A percentile compares a stretch with the other conserved stretches of the same genome.
phyloP scores from a whole-genome alignment of 169 alveolate species.

The Nephromyces sp. region DNA sequence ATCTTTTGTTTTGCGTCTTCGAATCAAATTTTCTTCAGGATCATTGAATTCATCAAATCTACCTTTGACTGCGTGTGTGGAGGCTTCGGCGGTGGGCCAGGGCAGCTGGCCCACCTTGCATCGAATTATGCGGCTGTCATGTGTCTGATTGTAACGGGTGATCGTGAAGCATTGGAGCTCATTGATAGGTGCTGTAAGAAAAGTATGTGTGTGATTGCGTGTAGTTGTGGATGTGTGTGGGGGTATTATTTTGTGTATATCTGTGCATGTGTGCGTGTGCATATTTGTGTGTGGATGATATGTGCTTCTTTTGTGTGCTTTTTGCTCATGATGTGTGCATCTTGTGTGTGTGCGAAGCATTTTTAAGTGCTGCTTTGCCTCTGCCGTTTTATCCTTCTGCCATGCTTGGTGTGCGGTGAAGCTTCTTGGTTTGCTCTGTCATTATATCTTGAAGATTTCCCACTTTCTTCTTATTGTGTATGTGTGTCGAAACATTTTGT shows the following conservation, averaged over 20 bases:
- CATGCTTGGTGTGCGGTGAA: not conserved
- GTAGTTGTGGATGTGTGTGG: not conserved
- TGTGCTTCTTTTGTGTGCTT: not conserved
- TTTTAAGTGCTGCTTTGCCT: not conserved
- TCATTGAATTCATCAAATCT: not conserved
- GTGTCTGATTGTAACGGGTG: not conserved
- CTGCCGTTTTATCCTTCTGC: not conserved
- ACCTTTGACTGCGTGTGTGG: constrained; percentile 4
- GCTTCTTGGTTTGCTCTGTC: not conserved
- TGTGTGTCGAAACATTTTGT: not conserved
- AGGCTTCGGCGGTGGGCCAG: constrained; percentile 44
- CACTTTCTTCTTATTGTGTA: not conserved
- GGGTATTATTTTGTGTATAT: not conserved
- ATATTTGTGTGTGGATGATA: not conserved
- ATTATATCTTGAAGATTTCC: not conserved
- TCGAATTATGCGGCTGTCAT: constrained; percentile 34
- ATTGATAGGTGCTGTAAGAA: not conserved
- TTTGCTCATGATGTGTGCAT: not conserved
- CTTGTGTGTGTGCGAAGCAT: not conserved
- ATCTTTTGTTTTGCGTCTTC: too few species aligned
- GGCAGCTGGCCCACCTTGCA: constrained; percentile 38
- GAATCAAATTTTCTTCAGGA: not conserved
- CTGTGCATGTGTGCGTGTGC: not conserved
- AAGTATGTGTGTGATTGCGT: not conserved
- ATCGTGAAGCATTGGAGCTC: not conserved